Base-by-base conservation (phyloP, 2,329 filamentous ascomycete species). In the Ophiostoma sp. region DNA sequence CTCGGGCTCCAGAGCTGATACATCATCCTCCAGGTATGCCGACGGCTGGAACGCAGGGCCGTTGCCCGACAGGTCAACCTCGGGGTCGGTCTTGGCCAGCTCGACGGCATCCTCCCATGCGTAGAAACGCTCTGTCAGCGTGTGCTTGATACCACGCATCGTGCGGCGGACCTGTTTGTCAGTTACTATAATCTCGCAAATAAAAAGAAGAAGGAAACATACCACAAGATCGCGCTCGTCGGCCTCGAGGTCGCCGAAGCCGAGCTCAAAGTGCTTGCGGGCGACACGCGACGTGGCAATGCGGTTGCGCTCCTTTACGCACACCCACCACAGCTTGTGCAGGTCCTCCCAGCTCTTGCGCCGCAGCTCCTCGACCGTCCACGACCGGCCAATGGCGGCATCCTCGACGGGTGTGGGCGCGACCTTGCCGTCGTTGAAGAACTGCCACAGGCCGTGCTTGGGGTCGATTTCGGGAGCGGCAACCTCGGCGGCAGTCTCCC, bases 271-370 rank as follows among this genome's bases (percentile, higher is more conserved):
- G 74, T 90, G 86, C 39, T 82, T 77, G 75, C 92, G 85, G 82
- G 96, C 93, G 71, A 84, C 79, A 69, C 84, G 84, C 74, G 90
- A 89, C 39, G 96, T 98, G n/a, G 88, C 85, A 75, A 98, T 87
- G 75, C 92, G 87, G 81, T 99, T 99, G 76, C 91, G 85, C 82
- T 99, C 95, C 81, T 92, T 93, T 72, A 90, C 86, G 78, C 95
- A 98, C 70, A 93, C 87, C 93, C 94, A 99, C 93, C 94, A 99
- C 77, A 99, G 84, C 72, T 85, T 83, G 80, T 98, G 94, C 76
- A 99, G 81, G 79, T 98, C 94, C 72, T 97, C 92, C 92, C 93
- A 99, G 73, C 90, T 93, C 82, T 97, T 97, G 73, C 86, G 84
- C 73, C 94, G 87, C 76, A 99, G 83, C 82, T 99, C 95, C 80